Evolutionary conservation across 495 filamentous ascomycete genomes (phyloP).

Genomic region (Terfezia boudieri): DNA sequence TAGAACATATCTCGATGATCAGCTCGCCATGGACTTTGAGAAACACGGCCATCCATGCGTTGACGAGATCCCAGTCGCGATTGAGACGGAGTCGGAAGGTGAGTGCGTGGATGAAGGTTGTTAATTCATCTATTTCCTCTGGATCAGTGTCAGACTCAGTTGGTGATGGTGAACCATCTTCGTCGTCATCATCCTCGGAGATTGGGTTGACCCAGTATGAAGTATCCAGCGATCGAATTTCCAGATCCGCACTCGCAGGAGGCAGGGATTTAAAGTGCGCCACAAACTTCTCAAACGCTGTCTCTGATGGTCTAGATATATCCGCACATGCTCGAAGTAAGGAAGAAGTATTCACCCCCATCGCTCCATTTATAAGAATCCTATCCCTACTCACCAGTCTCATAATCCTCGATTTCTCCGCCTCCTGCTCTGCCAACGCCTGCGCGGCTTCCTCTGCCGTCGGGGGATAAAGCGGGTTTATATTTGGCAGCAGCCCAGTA

Average conservation of each 20-base stretch:
- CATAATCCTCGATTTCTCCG: slow-evolving; percentile 31
- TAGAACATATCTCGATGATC: slow-evolving; percentile 27
- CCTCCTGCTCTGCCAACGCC: slow-evolving; percentile 1
- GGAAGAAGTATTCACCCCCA: slow-evolving; percentile 30
- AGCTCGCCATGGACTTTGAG: slow-evolving; percentile 30
- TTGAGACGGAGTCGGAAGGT: slow-evolving; percentile 40
- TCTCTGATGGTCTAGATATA: slow-evolving; percentile 27
- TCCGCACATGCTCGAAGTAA: slow-evolving; percentile 30
- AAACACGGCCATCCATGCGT: slow-evolving; percentile 93
- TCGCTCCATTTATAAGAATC: background rate
- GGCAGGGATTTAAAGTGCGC: slow-evolving; percentile 54
- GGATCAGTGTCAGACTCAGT: slow-evolving; percentile 22
- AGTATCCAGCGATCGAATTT: slow-evolving; percentile 53
- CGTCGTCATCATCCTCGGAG: background rate
- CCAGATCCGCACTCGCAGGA: slow-evolving; percentile 65
- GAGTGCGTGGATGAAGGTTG: slow-evolving; percentile 51
- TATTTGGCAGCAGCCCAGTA: slow-evolving; percentile 10
- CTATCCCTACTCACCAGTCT: slow-evolving; percentile 21
- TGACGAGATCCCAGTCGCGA: slow-evolving; percentile 74
- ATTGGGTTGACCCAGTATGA: slow-evolving; percentile 19
- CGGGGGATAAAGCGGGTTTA: slow-evolving; percentile 1
- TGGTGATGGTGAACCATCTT: slow-evolving; percentile 7
- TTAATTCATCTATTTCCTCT: slow-evolving; percentile 26
- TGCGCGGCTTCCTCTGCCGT: slow-evolving; percentile 4
- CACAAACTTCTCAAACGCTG: slow-evolving; percentile 35